These are phyloP conservation scores for Sclerotinia subarctica DNA, from an alignment of 2,329 filamentous ascomycete genomes.

Conservation along the genomic window DNA sequence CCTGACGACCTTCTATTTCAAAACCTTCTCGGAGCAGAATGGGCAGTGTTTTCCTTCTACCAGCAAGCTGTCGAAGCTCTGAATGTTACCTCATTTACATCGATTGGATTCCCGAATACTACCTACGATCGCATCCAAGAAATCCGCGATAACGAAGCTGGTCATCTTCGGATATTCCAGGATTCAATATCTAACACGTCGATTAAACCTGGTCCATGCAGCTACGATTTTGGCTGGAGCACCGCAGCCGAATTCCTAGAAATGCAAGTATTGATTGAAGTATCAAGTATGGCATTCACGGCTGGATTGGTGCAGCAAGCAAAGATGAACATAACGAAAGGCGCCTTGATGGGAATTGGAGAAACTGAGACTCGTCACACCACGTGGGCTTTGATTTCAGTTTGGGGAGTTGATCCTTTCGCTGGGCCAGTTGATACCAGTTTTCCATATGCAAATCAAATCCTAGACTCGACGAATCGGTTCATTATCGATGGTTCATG, in stretches of 20 bases:
- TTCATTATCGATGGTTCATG: constrained; percentile 39
- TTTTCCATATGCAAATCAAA: constrained; percentile 45
- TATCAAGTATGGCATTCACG: constrained; percentile 43
- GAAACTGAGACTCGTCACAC: constrained; percentile 43
- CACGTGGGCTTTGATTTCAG: constrained; percentile 44
- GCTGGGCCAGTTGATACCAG: constrained; percentile 43
- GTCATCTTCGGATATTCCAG: constrained; percentile 46
- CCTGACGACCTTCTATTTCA: constrained; percentile 45
- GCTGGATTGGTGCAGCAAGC: constrained; percentile 41
- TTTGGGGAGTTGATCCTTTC: constrained; percentile 43
- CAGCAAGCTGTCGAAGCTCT: constrained; percentile 44
- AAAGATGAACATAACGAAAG: constrained; percentile 37
- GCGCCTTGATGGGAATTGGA: constrained; percentile 42
- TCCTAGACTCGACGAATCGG: constrained; percentile 41
- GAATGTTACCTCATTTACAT: constrained; percentile 40
- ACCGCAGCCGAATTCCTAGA: constrained; percentile 34
- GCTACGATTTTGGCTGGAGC: constrained; percentile 37
- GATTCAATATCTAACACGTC: constrained; percentile 43
- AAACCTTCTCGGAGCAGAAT: constrained; percentile 46
- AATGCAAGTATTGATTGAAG: constrained; percentile 40
- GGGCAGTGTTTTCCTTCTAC: constrained; percentile 47
- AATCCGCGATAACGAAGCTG: constrained; percentile 47
- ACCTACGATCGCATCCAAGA: constrained; percentile 43
- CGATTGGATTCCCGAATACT: constrained; percentile 40
- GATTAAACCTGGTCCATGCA: constrained; percentile 42